phyloP scores from a whole-genome alignment of 306 rosid genomes.

The Trifolium dubium region DNA sequence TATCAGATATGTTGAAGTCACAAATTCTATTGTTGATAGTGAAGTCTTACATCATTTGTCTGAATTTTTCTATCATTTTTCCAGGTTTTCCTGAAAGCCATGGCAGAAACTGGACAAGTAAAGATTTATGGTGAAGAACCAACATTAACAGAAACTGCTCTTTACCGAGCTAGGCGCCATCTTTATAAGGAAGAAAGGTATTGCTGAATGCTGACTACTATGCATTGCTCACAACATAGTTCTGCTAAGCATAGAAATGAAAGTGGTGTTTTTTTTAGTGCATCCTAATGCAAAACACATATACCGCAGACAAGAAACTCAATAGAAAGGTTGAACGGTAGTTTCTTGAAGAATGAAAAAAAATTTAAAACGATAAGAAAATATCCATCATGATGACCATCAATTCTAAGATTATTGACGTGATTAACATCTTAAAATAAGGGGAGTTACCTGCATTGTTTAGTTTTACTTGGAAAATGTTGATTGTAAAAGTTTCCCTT shows the following conservation, averaged over 20 bases:
- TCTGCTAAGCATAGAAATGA: constrained; percentile 32
- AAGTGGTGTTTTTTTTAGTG: constrained; percentile 21
- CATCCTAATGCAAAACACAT: constrained; percentile 29
- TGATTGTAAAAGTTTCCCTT: constrained; percentile 18
- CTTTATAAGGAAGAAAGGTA: constrained; percentile 97
- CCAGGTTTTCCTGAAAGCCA: constrained; percentile 96
- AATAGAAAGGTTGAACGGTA: constrained; percentile 12
- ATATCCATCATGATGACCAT: not conserved
- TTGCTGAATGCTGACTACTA: constrained; percentile 20
- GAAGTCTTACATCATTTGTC: constrained; percentile 27
- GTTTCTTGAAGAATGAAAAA: constrained; percentile 34
- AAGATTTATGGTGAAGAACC: constrained; percentile 87
- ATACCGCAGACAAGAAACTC: constrained; percentile 6
- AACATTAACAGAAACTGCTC: constrained; percentile 87
- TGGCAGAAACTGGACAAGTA: constrained; percentile 95
- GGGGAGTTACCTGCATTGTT: not conserved
- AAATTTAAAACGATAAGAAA: constrained; percentile 20
- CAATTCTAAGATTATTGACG: not conserved
- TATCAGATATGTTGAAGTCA: constrained; percentile 14
- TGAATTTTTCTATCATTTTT: constrained; percentile 28
- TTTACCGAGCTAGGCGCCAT: constrained; percentile 92
- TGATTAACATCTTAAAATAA: not conserved
- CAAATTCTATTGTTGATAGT: constrained; percentile 24
- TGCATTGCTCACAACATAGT: constrained; percentile 6
- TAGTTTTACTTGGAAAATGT: constrained; percentile 11